Base-by-base conservation (phyloP, 2,329 filamentous ascomycete genomes). In the Macrophomina tecta region DNA sequence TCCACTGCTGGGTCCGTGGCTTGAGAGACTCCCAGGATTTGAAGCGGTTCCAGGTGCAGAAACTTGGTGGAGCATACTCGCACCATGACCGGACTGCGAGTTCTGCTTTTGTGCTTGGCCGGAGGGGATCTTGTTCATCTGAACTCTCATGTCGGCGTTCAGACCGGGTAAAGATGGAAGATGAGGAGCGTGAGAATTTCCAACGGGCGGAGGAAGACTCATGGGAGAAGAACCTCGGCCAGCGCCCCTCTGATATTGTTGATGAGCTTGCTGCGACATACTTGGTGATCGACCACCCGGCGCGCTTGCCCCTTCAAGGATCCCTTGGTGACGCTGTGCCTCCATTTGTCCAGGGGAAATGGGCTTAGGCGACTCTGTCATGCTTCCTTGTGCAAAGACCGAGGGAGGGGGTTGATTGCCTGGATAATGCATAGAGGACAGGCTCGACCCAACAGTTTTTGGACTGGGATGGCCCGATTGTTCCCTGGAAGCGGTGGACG, bases 361-460 rank as follows among this genome's bases (percentile, higher is more conserved):
- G 4, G 93, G 90, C 75, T 94, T 96, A 0, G 93, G 93, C 70
- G 92, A 96, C 78, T 97, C 93, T 3, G 91, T 95, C 82, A 97
- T 91, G 64, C 81, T 80, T 64, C 87, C 86, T 70, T 93, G 89
- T 8, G 88, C 86, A 75, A 92, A 96, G 70, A 93, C 85, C 18
- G 65, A 61, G 3, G 64, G 65, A 85, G 86, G 55, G 82, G 82
- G 65, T 67, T 69, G 5, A 69, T 71, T 75, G 45, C 75, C 72
- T 65, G 74, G 74, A 51, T 71, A 73, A 67, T 78, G 77, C 23
- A 79, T 69, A 14, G 75, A 76, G 8, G 76, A 75, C n/a, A 78
- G 70, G 69, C 73, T 77, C 30, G 75, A 74, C 16, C 77, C 74
- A 34, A 76, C 76, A 73, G 73, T 49, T 74, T 78, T 77, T 58